Conservation (phyloP, 1,284 basidiomycete species). For the Irpex sp. region DNA sequence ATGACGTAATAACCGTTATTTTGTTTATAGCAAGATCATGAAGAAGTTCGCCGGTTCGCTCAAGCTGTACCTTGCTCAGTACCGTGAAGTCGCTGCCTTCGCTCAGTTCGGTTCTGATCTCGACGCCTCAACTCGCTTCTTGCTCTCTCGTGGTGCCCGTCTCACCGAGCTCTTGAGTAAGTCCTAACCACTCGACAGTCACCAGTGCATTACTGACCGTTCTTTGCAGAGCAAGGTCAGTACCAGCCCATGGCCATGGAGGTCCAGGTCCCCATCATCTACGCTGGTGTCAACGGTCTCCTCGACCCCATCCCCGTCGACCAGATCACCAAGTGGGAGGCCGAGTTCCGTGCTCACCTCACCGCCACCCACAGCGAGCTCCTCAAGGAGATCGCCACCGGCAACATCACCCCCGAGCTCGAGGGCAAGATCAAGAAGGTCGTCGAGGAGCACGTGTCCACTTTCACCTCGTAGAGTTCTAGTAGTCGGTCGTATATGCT, state of each 20-base stretch:
- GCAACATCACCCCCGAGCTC: conserved; percentile 84
- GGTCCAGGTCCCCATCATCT: conserved; percentile 97
- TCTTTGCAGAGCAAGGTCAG: conserved; percentile 85
- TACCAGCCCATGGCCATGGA: conserved; percentile 92
- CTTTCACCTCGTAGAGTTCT: conserved; percentile 64
- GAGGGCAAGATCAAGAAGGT: conserved; percentile 93
- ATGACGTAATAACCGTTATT: background rate
- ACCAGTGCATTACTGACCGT: conserved; percentile 1
- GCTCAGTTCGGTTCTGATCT: conserved; percentile 99
- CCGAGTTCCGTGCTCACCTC: conserved; percentile 83
- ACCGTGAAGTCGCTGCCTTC: conserved; percentile 99
- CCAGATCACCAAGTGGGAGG: conserved; percentile 93
- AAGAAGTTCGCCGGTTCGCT: conserved; percentile 99
- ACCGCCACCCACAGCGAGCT: conserved; percentile 66
- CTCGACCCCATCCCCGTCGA: conserved; percentile 93
- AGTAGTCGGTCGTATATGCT: background rate
- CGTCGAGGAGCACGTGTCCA: conserved; percentile 82
- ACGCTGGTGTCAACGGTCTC: conserved; percentile 98
- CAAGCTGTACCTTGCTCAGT: conserved; percentile 99
- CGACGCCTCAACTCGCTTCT: conserved; percentile 97
- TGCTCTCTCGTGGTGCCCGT: conserved; percentile 96
- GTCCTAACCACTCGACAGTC: conserved; percentile 23
- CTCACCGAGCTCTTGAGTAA: conserved; percentile 94
- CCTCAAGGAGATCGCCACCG: conserved; percentile 80
- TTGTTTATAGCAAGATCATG: conserved; percentile 81